Evolutionary conservation across 2,329 filamentous ascomycete genomes (phyloP).

Genomic region (Fusarium globosum): DNA sequence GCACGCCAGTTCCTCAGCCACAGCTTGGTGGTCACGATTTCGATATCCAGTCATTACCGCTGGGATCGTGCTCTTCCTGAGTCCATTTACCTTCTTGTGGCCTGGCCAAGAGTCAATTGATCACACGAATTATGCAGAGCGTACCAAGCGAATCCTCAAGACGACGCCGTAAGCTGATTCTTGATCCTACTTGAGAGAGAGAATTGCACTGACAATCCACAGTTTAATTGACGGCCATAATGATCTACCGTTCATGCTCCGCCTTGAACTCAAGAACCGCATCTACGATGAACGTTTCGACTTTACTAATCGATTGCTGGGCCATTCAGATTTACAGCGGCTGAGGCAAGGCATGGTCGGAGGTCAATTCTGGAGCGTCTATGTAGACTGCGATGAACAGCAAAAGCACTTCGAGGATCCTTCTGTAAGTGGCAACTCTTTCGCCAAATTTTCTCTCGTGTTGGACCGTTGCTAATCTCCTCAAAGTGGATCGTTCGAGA

Average conservation of each 20-base stretch:
- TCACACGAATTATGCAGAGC: conserved; percentile 27
- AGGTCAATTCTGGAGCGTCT: conserved; percentile 48
- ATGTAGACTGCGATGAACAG: conserved; percentile 40
- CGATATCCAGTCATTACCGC: conserved; percentile 14
- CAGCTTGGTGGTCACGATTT: conserved; percentile 8
- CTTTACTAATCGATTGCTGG: conserved; percentile 31
- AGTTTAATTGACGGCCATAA: conserved; percentile 49
- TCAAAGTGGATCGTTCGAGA: conserved; percentile 29
- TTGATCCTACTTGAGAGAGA: not conserved
- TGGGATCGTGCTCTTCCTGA: conserved; percentile 13
- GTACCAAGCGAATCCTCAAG: conserved; percentile 22
- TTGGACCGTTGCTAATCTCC: not conserved
- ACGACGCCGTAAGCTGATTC: conserved; percentile 16
- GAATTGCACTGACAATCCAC: not conserved
- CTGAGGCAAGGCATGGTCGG: conserved; percentile 47
- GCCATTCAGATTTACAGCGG: conserved; percentile 45
- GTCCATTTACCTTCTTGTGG: conserved; percentile 19
- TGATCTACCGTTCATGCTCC: conserved; percentile 46
- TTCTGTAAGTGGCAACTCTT: conserved; percentile 20
- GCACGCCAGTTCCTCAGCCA: conserved; percentile 1
- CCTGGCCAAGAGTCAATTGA: conserved; percentile 10
- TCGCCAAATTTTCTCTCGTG: not conserved
- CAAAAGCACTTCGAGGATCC: conserved; percentile 44
- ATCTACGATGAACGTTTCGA: conserved; percentile 30
- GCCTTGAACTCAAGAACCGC: conserved; percentile 46